Evolutionary conservation across 495 filamentous ascomycete genomes (phyloP), one percentile per base, ranked within the genome.

Genomic region (Penicillium riverlandense): DNA sequence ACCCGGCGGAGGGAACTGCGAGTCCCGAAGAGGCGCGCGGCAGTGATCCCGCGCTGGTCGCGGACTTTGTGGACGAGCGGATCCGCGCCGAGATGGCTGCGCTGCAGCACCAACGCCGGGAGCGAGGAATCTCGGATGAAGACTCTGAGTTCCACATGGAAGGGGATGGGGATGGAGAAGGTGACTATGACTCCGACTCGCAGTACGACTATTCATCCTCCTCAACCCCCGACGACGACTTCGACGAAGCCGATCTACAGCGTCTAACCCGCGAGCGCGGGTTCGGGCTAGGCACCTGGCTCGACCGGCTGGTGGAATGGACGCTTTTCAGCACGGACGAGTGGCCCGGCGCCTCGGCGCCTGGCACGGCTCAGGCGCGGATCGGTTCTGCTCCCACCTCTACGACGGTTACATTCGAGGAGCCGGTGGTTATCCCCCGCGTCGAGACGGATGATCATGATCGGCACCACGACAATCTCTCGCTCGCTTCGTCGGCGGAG

Each of bases 261-360:
- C 62, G 53, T n/a, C 47, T 73, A 1, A 71, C 67, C 7, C 65
- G 73, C 41, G 71, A 79, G 45, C 74, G 74, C n/a, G 78, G 76
- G 35, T 81, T 80, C 41, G 82, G 84, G 5, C 62, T 90, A n/a
- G 84, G 84, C 0, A 74, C 77, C 8, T 88, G 84, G 80, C 73
- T 96, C 49, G 86, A 86, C 50, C 72, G 76, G 37, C 53, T 90
- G 45, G 75, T 90, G 32, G 83, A 82, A 7, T 89, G 87, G 76
- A 84, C 80, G 11, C 62, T 92, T 12, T 91, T 92, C 60, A 78
- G 82, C 7, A 82, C 88, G 8, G 77, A 85, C 32, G 83, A 86
- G 51, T 67, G 59, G 56, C 62, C 66, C 30, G 44, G 49, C 7
- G 30, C 59, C 6, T 30, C 59, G 43, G 41, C 37, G 0, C 11